Base-by-base conservation (phyloP, 2,329 filamentous ascomycete genomes). In the Fusarium sp. region DNA sequence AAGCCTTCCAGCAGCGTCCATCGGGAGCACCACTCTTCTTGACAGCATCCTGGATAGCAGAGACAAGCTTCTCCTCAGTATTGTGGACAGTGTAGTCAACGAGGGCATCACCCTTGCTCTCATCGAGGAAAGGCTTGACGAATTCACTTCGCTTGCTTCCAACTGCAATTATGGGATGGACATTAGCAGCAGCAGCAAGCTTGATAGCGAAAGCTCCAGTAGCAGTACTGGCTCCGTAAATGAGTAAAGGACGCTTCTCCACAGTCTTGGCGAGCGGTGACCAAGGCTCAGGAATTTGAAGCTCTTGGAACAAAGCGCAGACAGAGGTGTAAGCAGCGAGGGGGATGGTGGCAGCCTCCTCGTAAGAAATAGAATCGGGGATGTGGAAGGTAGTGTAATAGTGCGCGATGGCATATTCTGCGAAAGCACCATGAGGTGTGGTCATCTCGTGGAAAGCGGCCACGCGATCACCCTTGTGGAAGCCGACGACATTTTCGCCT, bases 171-270 rank as follows among this genome's bases (percentile, higher is more conserved):
- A 90, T 80, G 0, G 88, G 88, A 68, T 89, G 86, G 26, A 89
- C 84, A 57, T 86, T 85, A 3, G 81, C 77, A 4, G 64, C 76
- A 0, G 69, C 72, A 6, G 84, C n/a, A 2, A 90, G 79, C 70
- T 90, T 86, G 55, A 90, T 81, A 0, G 83, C 86, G 64, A 83
- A 89, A 4, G 85, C 80, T 8, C 87, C 88, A 0, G 89, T 86
- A 0, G 86, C 83, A 0, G 82, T 82, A 1, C 83, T 78, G 4
- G 78, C 84, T 6, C 86, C 83, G 70, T 88, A 88, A 52, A 88
- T 79, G 7, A 86, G 31, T 75, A 88, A 80, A 9, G 81, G 83
- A 3, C 60, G 46, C 3, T 42, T 65, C 4, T 84, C 1, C 8
- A 44, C 41, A 0, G 31, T 40, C 20, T 37, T 65, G 6, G 60